Conservation (phyloP, 2,329 filamentous ascomycete species). For the Bipolaris gigantea region DNA sequence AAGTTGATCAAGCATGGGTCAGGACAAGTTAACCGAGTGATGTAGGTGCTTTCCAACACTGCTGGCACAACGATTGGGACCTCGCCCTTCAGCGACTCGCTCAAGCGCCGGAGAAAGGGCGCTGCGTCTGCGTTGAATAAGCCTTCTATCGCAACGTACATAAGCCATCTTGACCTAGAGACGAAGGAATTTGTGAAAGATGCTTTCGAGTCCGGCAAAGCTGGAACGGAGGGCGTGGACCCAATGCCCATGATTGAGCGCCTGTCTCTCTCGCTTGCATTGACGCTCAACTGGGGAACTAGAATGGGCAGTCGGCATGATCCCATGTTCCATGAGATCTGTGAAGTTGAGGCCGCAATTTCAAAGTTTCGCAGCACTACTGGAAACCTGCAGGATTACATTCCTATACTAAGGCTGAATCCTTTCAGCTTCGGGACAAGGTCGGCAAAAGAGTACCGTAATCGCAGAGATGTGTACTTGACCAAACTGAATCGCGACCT, state of each 20-base stretch:
- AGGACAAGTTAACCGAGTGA: constrained; percentile 3
- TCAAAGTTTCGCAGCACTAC: constrained; percentile 63
- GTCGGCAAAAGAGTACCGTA: constrained; percentile 62
- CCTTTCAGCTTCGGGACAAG: constrained; percentile 62
- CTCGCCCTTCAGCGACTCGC: constrained; percentile 65
- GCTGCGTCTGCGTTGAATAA: constrained; percentile 68
- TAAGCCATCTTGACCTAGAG: constrained; percentile 64
- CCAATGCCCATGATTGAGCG: constrained; percentile 71
- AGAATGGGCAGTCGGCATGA: constrained; percentile 63
- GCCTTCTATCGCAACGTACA: constrained; percentile 64
- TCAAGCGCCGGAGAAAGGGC: constrained; percentile 66
- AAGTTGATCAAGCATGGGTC: not conserved
- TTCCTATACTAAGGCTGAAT: constrained; percentile 61
- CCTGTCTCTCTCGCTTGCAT: constrained; percentile 61
- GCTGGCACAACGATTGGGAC: constrained; percentile 70
- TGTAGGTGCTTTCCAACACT: constrained; percentile 63
- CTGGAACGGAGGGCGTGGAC: constrained; percentile 59
- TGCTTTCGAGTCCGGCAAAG: constrained; percentile 59
- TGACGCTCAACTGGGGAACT: constrained; percentile 69
- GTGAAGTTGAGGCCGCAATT: constrained; percentile 64
- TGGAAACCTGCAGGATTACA: constrained; percentile 64
- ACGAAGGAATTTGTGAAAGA: constrained; percentile 65
- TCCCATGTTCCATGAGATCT: constrained; percentile 64
- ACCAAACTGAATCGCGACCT: constrained; percentile 60
- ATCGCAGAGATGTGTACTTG: constrained; percentile 63